Conservation (phyloP, 2,329 filamentous ascomycete genomes). For the Diaporthe vexans region DNA sequence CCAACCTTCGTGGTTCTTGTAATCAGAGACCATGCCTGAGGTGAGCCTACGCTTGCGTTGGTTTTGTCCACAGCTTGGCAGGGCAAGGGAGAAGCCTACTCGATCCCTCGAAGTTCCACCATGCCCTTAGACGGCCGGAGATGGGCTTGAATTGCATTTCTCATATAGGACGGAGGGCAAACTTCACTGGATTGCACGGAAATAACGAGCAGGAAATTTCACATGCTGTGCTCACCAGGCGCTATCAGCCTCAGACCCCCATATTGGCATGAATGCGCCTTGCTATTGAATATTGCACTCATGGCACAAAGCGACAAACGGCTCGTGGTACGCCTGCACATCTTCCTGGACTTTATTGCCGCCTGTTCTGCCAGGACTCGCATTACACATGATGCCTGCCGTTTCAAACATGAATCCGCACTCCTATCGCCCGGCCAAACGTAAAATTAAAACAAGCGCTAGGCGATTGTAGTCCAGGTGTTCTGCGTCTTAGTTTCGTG, state of each 20-base stretch:
- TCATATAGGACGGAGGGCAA: neutral
- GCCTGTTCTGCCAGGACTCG: neutral
- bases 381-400: neutral
- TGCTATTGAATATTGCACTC: neutral
- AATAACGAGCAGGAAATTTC: neutral
- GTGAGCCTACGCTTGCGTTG: neutral
- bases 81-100: neutral
- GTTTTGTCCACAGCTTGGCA: neutral
- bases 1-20: neutral
- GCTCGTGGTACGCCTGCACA: neutral
- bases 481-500: conserved; percentile 2
- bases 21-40: no score
- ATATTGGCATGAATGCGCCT: no score
- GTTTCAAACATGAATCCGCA: neutral
- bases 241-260: neutral
- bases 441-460: conserved; percentile 1
- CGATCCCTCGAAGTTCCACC: no score
- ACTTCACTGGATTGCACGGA: neutral
- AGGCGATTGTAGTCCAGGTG: conserved; percentile 9
- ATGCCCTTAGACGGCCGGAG: neutral
- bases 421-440: neutral
- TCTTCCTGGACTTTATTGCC: neutral
- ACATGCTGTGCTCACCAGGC: neutral
- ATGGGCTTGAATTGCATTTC: neutral
- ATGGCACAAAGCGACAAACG: neutral